Percentiles rank a stretch among this genome's conserved stretches.
Conservation (phyloP, 306 rosid genomes). For the Pueraria montana region DNA sequence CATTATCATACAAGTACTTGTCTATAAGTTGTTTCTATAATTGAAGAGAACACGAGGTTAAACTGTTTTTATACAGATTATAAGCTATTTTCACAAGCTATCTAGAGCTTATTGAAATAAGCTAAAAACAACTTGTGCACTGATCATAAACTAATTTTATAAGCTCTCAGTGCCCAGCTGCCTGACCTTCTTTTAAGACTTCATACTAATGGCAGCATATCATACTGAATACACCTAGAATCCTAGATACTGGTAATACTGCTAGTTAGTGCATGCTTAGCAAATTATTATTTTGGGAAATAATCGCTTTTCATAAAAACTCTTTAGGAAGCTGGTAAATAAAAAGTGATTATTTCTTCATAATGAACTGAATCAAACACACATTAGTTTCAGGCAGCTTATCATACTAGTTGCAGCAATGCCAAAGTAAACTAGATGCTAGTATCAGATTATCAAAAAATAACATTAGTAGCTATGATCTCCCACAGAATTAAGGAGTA, state of each 20-base stretch:
- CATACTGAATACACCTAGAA: too few species aligned
- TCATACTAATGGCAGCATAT: background rate
- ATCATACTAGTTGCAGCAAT: background rate
- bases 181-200: background rate
- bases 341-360: background rate
- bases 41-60: background rate
- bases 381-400: constrained; percentile 1
- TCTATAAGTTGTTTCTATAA: background rate
- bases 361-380: background rate
- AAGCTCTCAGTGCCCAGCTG: background rate
- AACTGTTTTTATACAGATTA: background rate
- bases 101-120: background rate
- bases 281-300: background rate
- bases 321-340: background rate
- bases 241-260: background rate
- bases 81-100: background rate
- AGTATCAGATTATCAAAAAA: background rate
- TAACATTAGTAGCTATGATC: constrained; percentile 24
- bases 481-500: constrained; percentile 2
- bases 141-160: background rate
- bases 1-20: too few species aligned
- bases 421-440: background rate
- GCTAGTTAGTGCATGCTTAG: background rate
- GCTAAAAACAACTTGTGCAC: background rate
- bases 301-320: background rate